Base-by-base conservation (phyloP, 1,284 basidiomycete genomes). In the Rhizoctonia solani region DNA sequence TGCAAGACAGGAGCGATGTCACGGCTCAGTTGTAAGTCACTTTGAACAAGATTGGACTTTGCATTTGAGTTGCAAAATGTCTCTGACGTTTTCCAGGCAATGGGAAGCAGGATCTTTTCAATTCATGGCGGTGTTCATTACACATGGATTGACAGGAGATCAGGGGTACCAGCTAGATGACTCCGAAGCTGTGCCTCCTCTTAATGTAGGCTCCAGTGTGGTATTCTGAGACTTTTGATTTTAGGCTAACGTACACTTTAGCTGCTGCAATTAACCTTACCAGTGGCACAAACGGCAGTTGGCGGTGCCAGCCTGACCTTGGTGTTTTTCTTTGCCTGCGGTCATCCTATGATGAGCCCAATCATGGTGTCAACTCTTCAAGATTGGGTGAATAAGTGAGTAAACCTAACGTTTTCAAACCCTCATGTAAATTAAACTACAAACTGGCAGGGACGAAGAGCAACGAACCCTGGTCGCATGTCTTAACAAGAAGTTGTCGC, bases 111-210 rank as follows among this genome's bases (percentile, higher is more conserved):
- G 39, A 2, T 9, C 63, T 2, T 66, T 54, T 14, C 8, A 44
- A 3, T 3, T 54, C 6, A 21, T 47, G 0, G 30, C 54, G 1
- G 25, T 66, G 1, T 66, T 46, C 25, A n/a, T 66, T 3, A 66
- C 63, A 4, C 63, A 66, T 23, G 63, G 63, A 5, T 42, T 66
- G 16, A 54, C 29, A 1, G 63, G 23, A 3, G 50, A 44, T 1
- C 63, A 54, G 11, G 63, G 63, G 11, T 66, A 66, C 19, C 63
- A 66, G 39, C 29, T 66, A 13, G 30, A 25, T 19, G n/a, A 66
- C 41, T 25, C n/a, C 1, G n/a, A 46, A 14, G 14, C 52, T 2
- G 3, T 44, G 1, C 25, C 13, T 1, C 63, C 63, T 6, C 49
- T 21, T 8, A 14, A 44, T 49, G 50, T 66, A 42, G n/a, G n/a